A percentile compares a stretch with the other conserved stretches of the same genome.
Evolutionary conservation across 2,329 filamentous ascomycete genomes (phyloP).

Genomic region (Pleomassaria siparia): DNA sequence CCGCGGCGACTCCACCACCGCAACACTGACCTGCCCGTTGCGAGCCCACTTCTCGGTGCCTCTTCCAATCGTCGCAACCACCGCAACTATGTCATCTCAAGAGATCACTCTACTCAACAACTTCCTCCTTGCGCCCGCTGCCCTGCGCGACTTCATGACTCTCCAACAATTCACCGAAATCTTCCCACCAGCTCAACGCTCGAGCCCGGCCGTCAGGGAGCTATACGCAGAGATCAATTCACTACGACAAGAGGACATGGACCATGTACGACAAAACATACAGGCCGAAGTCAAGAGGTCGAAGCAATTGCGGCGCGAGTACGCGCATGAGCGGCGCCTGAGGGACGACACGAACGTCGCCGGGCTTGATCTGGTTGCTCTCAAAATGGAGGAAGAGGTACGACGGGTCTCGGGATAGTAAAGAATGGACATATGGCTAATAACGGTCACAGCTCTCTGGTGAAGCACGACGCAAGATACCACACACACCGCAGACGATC

Average conservation of each 20-base stretch:
- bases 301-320: constrained; percentile 59
- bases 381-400: constrained; percentile 57
- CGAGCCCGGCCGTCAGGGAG: constrained; percentile 66
- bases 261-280: constrained; percentile 67
- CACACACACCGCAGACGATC: constrained; percentile 65
- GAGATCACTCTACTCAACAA: constrained; percentile 74
- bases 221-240: constrained; percentile 80
- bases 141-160: constrained; percentile 72
- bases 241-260: constrained; percentile 68
- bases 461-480: constrained; percentile 46
- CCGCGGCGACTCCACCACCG: background rate
- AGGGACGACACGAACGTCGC: constrained; percentile 57
- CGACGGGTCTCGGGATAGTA: background rate
- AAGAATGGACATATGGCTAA: constrained; percentile 11
- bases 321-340: constrained; percentile 56
- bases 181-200: constrained; percentile 69
- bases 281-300: constrained; percentile 65
- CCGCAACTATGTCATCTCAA: constrained; percentile 64
- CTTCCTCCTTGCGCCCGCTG: constrained; percentile 76
- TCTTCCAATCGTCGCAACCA: background rate
- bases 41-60: background rate
- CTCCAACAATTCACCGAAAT: constrained; percentile 74
- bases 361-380: constrained; percentile 59
- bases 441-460: constrained; percentile 57
- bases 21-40: constrained; percentile 19